Base-by-base conservation (phyloP, 768 basidiomycete genomes). In the Glaciozyma antarctica region DNA sequence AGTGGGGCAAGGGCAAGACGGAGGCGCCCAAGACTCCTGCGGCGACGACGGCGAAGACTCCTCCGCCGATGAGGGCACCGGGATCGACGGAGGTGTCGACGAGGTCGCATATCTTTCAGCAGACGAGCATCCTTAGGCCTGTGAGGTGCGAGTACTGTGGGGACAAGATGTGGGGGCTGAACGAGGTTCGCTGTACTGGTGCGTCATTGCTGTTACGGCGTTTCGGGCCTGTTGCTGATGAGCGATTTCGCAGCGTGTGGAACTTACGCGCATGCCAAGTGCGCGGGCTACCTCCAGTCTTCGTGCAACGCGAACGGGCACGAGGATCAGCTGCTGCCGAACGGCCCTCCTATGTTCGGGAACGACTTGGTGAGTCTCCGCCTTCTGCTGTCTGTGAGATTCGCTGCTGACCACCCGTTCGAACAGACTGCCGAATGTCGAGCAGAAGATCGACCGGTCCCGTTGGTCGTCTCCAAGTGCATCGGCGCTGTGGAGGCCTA, bases 111-210 rank as follows among this genome's bases (percentile, higher is more conserved):
- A 82, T 81, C 67, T 98, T 98, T 81, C 88, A 90, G 74, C 90
- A 88, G 69, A 79, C 89, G 68, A 94, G 86, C 72, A 83, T 92
- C 34, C 79, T 98, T 63, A 84, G 93, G 45, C 88, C 95, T 64
- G 86, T 89, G 34, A 83, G 89, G 49, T 99, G 95, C 75, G 95
- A 98, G 73, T 87, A 93, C 61, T 99, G 95, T 75, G 86, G 86
- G 43, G 95, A 98, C 75, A 99, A 98, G 80, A 85, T 98, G 85
- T 99, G 93, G 92, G 94, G 94, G 10, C 84, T 92, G n/a, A 91
- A 93, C 51, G 79, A 80, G 74, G 81, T 89, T 60, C 86, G 89
- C 41, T 99, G 95, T 75, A 83, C 86, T 70, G 81, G 94, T 91
- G 74, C 75, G 90, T 81, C 15, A 24, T 10, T 30, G 38, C 34